Evolutionary conservation across 345 rosid species (phyloP), one percentile per base, ranked within the genome.

Genomic region (Psidium guajava): DNA sequence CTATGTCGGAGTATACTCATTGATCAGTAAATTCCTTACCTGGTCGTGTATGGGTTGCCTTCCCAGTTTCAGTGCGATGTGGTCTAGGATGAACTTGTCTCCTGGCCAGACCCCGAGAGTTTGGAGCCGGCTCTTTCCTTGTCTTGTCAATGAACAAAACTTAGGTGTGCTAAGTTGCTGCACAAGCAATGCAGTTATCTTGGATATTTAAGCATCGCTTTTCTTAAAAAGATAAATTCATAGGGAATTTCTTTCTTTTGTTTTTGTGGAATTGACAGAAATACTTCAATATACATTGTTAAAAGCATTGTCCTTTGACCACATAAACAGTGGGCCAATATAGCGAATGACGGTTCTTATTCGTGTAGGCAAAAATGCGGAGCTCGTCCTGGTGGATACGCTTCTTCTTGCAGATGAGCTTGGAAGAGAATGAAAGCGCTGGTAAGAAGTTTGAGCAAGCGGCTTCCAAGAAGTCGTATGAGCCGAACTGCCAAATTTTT

Each of bases 401-500:
- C 6, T 91, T 75, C 86, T 91, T 91, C 82, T 83, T 89, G 61
- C 92, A 89, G 85, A 89, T 89, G 84, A 91, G 91, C 84, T 89
- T 91, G 82, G 91, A 91, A 77, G 92, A 89, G 85, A 91, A 91
- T 7, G 92, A 89, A 74, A 83, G 85, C 14, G 92, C 91, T 24
- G 32, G 83, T 28, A 91, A 91, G 84, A 91, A 91, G 85, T 91
- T 89, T 50, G 91, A 88, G 86, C 91, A 87, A 85, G 91, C 90
- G 56, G 89, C 89, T 51, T 50, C 49, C 40, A 91, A 88, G 91
- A 91, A 86, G 82, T 91, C 94, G 55, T 95, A 93, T 82, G 90
- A 89, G 83, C 95, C 99, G 25, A 91, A 90, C 84, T 96, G 99
- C 91, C 99, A 94, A 91, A 92, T 95, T 87, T 97, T 97, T 92